phyloP scores from a whole-genome alignment of 257 asterid genomes.

The Scutellaria minor region DNA sequence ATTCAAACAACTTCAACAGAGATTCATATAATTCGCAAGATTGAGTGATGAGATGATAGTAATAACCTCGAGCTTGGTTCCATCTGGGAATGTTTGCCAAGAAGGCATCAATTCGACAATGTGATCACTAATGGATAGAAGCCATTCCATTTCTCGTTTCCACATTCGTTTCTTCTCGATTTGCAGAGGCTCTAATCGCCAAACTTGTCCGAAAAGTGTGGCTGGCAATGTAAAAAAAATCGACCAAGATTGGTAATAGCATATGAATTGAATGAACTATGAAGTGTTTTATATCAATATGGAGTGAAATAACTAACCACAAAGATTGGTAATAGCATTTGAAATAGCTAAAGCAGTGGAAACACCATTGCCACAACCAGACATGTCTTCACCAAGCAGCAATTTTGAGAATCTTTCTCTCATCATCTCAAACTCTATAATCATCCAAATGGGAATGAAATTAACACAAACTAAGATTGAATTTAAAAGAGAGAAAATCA shows the following conservation, averaged over 20 bases:
- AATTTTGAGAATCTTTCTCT: slow-evolving; percentile 75
- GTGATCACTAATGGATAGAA: slow-evolving; percentile 80
- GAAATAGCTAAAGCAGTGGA: slow-evolving; percentile 73
- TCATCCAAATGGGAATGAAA: slow-evolving; percentile 16
- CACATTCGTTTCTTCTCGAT: slow-evolving; percentile 72
- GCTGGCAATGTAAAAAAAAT: slow-evolving; percentile 45
- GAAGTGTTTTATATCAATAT: too few relatives aligned
- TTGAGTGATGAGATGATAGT: neutral
- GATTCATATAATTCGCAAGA: neutral
- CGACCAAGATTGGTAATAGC: neutral
- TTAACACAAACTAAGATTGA: neutral
- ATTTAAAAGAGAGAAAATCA: neutral
- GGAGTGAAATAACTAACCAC: slow-evolving; percentile 47
- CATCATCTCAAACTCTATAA: slow-evolving; percentile 71
- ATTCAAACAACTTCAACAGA: neutral
- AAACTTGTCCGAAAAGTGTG: slow-evolving; percentile 78
- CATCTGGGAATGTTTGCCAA: slow-evolving; percentile 84
- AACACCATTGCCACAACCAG: slow-evolving; percentile 84
- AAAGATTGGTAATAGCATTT: slow-evolving; percentile 80
- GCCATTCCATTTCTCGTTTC: slow-evolving; percentile 85
- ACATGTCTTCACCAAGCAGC: slow-evolving; percentile 91
- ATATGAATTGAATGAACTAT: too few relatives aligned
- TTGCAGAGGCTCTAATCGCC: slow-evolving; percentile 81
- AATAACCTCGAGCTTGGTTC: slow-evolving; percentile 71
- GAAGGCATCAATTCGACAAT: slow-evolving; percentile 76